A percentile compares a stretch with the other conserved stretches of the same genome.
Evolutionary conservation across 169 alveolate species (phyloP).

Genomic region (Cyclospora cayetanensis): DNA sequence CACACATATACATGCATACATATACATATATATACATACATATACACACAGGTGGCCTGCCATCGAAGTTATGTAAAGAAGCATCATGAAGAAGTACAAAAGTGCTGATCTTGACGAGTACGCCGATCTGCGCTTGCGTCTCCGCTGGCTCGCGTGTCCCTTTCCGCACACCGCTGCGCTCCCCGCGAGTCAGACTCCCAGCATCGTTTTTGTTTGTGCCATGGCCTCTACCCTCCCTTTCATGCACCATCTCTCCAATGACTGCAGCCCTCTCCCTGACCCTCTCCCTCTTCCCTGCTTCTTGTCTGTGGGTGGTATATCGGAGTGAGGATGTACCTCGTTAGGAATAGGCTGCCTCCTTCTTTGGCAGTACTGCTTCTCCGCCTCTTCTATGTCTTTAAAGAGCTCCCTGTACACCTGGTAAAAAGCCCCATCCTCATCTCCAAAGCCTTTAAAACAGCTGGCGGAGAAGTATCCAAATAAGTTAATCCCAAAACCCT

Average conservation of each 20-base stretch:
- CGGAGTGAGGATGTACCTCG: neutral
- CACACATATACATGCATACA: too few relatives aligned
- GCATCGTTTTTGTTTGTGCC: too few relatives aligned
- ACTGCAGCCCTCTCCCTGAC: neutral
- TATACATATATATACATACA: neutral
- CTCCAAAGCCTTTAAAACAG: slow-evolving; percentile 3
- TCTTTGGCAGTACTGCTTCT: neutral
- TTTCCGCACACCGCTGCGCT: too few relatives aligned
- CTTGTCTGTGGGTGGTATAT: neutral
- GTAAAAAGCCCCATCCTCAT: neutral
- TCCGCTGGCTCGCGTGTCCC: neutral
- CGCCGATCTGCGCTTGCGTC: neutral
- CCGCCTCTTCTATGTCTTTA: neutral
- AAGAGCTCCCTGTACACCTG: slow-evolving; percentile 37
- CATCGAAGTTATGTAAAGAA: too few relatives aligned
- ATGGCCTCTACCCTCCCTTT: neutral
- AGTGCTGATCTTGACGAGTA: neutral
- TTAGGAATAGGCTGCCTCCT: neutral
- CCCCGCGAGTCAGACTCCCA: too few relatives aligned
- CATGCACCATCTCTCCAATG: neutral
- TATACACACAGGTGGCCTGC: neutral
- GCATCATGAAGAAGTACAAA: neutral
- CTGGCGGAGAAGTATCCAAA: neutral
- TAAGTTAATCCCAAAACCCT: neutral
- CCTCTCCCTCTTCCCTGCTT: neutral